Evolutionary conservation across 2,329 filamentous ascomycete species (phyloP), one percentile per base, ranked within the genome.

Genomic region (Apiospora sp.): DNA sequence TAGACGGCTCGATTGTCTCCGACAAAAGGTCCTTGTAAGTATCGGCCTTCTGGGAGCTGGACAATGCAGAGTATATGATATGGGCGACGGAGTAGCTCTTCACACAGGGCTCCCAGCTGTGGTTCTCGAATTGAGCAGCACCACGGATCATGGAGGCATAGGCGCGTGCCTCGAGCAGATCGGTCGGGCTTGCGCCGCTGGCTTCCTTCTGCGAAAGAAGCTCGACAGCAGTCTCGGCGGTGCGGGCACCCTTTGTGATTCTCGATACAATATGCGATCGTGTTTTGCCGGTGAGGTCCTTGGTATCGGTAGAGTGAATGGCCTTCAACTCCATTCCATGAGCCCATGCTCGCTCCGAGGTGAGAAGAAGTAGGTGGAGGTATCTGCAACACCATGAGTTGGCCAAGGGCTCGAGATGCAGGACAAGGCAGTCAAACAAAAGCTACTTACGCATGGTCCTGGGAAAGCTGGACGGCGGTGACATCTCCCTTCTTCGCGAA

Each of bases 271-370:
- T 96, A 82, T 99, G 96, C 71, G 92, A 92, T 79, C 95, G 92
- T 24, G 94, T 93, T 70, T 92, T 91, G 73, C 95, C 93, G 41
- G 92, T 90, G 75, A 98, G 93, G 68, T 92, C 92, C 82, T 94
- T 93, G 74, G 92, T 91, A 77, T 96, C 94, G 77, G 93, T 89
- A 51, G 93, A 90, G 81, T 97, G 94, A 27, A 90, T 86, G 4
- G 94, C 90, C 83, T 97, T 98, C 88, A 98, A 94, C 80, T 93
- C 91, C 95, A 98, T 97, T 72, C 95, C 96, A 82, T 98, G 92
- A 49, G 96, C 96, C 94, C 95, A 98, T 70, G 95, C 94, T 75
- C 96, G 90, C 85, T 99, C 96, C 74, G 95, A 92, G 51, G 91
- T 93, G 79, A 98, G 90, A 72, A 99, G 88, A 44, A 96, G 87